A percentile compares a stretch with the other conserved stretches of the same genome.
Conservation (phyloP, 345 rosid genomes). For the Linum usitatissimum region DNA sequence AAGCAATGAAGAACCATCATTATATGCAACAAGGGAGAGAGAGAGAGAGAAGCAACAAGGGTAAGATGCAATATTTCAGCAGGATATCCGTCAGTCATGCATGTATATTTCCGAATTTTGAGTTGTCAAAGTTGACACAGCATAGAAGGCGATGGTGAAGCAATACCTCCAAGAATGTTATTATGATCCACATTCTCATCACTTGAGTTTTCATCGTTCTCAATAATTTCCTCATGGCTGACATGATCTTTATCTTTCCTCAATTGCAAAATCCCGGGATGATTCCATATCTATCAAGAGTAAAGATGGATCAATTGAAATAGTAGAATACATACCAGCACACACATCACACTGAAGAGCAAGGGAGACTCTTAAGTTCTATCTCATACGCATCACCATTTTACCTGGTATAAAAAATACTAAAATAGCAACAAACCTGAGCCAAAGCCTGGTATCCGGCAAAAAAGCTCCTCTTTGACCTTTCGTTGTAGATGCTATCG, state of each 20-base stretch:
- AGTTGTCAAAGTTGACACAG: not conserved
- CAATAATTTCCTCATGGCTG: constrained; percentile 59
- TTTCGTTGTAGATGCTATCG: constrained; percentile 50
- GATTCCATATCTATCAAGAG: constrained; percentile 82
- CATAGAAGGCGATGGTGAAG: constrained; percentile 1
- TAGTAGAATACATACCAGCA: not conserved
- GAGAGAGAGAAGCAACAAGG: not conserved
- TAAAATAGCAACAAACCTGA: constrained; percentile 44
- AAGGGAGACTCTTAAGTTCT: not conserved
- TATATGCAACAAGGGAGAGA: not conserved
- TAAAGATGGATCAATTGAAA: constrained; percentile 12
- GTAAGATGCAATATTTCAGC: not conserved
- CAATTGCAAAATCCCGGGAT: constrained; percentile 95
- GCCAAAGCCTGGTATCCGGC: constrained; percentile 99
- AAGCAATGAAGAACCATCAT: not conserved
- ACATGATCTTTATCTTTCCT: constrained; percentile 56
- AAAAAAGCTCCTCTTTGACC: constrained; percentile 73
- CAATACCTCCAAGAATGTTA: constrained; percentile 60
- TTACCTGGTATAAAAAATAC: too few relatives aligned
- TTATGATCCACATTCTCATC: constrained; percentile 84
- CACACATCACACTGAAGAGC: not conserved
- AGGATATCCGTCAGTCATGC: not conserved
- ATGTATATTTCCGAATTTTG: not conserved
- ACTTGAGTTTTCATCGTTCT: constrained; percentile 88
- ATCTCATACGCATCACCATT: not conserved